Conservation (phyloP, 768 basidiomycete genomes). For the Calocybe indica region DNA sequence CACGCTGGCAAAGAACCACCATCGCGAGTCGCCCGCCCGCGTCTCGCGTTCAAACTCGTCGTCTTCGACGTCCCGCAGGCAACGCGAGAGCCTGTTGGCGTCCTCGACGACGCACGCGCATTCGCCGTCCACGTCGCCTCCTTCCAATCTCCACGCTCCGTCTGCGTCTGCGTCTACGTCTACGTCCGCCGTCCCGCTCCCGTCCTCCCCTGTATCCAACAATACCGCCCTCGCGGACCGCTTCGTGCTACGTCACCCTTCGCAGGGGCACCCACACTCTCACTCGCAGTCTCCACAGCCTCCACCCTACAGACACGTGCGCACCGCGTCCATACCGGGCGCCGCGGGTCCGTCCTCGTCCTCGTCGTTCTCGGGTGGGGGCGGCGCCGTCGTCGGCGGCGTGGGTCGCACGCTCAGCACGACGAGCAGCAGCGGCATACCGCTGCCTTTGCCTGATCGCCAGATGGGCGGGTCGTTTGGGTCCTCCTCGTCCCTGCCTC, state of each 20-base stretch:
- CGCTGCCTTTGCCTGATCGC: slow-evolving; percentile 1
- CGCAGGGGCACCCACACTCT: background rate
- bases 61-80: slow-evolving; percentile 1
- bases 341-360: too few relatives aligned
- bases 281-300: background rate
- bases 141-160: slow-evolving; percentile 1
- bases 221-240: slow-evolving; percentile 18
- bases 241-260: background rate
- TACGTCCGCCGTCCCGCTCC: slow-evolving; percentile 21
- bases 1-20: slow-evolving; percentile 61
- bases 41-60: slow-evolving; percentile 14
- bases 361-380: too few relatives aligned
- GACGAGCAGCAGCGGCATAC: background rate
- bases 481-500: background rate
- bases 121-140: background rate
- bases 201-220: slow-evolving; percentile 17
- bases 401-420: too few relatives aligned
- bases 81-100: background rate
- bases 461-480: background rate
- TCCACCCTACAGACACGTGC: too few relatives aligned
- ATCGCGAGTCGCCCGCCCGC: slow-evolving; percentile 45
- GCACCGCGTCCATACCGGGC: too few relatives aligned
- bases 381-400: too few relatives aligned
- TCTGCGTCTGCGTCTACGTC: slow-evolving; percentile 9
- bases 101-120: background rate